Percentiles rank a stretch among this genome's conserved stretches.
Conservation (phyloP, 805 yeast genomes). For the Suhomyces sp. region DNA sequence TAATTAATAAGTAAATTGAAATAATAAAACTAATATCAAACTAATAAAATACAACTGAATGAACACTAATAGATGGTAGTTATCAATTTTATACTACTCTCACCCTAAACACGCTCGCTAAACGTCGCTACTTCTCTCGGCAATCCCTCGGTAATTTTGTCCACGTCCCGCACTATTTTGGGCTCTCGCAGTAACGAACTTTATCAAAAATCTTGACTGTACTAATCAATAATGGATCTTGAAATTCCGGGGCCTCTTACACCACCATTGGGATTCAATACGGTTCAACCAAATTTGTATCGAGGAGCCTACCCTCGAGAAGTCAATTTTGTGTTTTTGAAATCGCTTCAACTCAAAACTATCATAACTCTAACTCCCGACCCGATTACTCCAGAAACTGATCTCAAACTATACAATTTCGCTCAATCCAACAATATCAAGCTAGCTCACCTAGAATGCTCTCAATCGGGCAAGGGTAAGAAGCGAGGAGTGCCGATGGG, state of each 20-base stretch:
- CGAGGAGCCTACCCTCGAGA: slow-evolving; percentile 88
- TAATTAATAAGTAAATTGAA: neutral
- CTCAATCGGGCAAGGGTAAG: slow-evolving; percentile 70
- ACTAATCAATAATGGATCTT: slow-evolving; percentile 6
- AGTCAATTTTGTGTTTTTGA: slow-evolving; percentile 65
- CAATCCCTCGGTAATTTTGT: neutral
- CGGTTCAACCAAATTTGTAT: slow-evolving; percentile 65
- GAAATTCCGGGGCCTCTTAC: slow-evolving; percentile 32
- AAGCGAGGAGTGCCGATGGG: slow-evolving; percentile 82
- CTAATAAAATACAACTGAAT: neutral
- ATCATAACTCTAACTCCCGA: slow-evolving; percentile 79
- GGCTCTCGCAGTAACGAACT: neutral
- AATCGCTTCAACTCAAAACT: slow-evolving; percentile 62
- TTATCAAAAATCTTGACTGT: neutral
- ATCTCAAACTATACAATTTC: slow-evolving; percentile 49
- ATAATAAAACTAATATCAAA: neutral
- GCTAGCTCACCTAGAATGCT: slow-evolving; percentile 65
- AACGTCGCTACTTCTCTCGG: neutral
- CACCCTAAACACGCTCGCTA: neutral
- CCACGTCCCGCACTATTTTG: neutral
- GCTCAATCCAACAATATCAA: slow-evolving; percentile 53
- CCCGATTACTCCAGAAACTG: slow-evolving; percentile 56
- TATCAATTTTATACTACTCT: neutral
- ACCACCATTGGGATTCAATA: slow-evolving; percentile 78
- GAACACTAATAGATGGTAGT: too few relatives aligned